Evolutionary conservation across 768 basidiomycete species (phyloP), one percentile per base, ranked within the genome.

Genomic region (Mycena latifolia): DNA sequence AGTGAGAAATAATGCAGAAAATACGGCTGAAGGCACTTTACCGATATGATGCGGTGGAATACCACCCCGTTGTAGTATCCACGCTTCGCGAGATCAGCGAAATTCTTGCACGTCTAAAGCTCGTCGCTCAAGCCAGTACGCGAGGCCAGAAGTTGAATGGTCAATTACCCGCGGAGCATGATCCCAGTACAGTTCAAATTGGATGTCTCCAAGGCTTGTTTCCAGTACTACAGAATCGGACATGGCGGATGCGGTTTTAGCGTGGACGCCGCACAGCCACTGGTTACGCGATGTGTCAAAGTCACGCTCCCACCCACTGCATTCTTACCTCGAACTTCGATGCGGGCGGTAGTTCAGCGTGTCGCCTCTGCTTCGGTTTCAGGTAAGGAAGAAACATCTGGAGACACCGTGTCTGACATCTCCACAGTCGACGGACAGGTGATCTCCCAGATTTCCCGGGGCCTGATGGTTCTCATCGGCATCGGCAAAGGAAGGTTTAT

Each of bases 41-140:
- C 95, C 43, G 92, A n/a, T n/a, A n/a, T n/a, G n/a, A n/a, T n/a
- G n/a, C n/a, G n/a, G n/a, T n/a, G n/a, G n/a, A n/a, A n/a, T n/a
- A n/a, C n/a, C n/a, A n/a, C n/a, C n/a, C 89, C 89, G 70, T 95
- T 96, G 81, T 98, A 98, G 79, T 98, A 98, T 0, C 96, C 96
- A n/a, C 91, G 88, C 75, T 88, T 92, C n/a, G 92, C 86, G 29
- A 99, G 88, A 71, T 96, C 94, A 65, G 89, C 86, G 78, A 99
- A 98, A 84, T 99, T 99, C 77, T 92, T 89, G 82, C 96, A 98
- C 14, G 96, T 96, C 93, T 98, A 67, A 58, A 58, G 43, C 27
- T 64, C 63, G 35, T 51, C 56, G 50, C n/a, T n/a, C n/a, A n/a
- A n/a, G n/a, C n/a, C n/a, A n/a, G n/a, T n/a, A n/a, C n/a, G n/a